These are phyloP conservation scores for Begonia loranthoides DNA, from an alignment of 306 rosid species.

Conservation along the genomic window DNA sequence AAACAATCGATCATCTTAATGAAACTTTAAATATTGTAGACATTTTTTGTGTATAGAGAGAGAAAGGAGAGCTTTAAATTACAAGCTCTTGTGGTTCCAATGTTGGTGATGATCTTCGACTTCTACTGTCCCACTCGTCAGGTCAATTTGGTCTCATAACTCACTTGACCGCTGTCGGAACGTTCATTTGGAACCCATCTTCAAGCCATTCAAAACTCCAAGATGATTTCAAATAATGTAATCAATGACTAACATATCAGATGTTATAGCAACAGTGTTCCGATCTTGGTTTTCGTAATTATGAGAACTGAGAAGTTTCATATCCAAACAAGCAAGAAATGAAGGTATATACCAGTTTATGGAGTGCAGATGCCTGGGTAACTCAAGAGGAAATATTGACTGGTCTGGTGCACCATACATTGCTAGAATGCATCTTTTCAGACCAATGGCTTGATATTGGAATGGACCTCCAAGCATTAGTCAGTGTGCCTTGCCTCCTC, in stretches of 20 bases:
- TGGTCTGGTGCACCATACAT: conserved; percentile 50
- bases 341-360: conserved; percentile 45
- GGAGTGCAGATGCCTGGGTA: conserved; percentile 69
- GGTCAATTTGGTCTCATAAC: no score
- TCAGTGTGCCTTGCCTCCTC: conserved; percentile 27
- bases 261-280: conserved; percentile 52
- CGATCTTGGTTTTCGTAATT: conserved; percentile 58
- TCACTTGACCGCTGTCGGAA: no score
- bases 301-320: conserved; percentile 33
- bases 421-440: conserved; percentile 31
- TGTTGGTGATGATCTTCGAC: no score
- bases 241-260: conserved; percentile 12
- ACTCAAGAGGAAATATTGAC: conserved; percentile 59
- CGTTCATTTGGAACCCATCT: no score
- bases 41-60: no score
- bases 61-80: no score
- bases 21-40: no score
- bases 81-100: no score
- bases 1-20: no score
- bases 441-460: conserved; percentile 64
- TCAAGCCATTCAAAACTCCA: no score
- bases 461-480: conserved; percentile 34
- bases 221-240: no score
- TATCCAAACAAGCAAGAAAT: conserved; percentile 70
- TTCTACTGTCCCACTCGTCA: no score